Percentiles rank a stretch among this genome's conserved stretches.
These are phyloP conservation scores for Vigna unguiculata DNA, from an alignment of 306 rosid genomes.

Conservation along the genomic window DNA sequence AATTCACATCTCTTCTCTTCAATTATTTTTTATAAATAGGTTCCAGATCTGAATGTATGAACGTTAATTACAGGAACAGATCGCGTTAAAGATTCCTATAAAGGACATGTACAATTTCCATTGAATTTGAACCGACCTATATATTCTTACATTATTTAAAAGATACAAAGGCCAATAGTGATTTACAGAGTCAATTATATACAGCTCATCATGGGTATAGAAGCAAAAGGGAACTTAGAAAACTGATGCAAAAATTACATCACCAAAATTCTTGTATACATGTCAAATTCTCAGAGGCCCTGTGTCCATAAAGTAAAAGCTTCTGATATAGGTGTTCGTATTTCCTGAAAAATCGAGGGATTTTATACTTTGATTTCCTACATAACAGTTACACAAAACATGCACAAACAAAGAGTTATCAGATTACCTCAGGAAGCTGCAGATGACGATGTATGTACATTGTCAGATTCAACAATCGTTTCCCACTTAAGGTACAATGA, in stretches of 20 bases:
- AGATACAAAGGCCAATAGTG: constrained; percentile 22
- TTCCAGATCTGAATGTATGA: too few relatives aligned
- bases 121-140: constrained; percentile 29
- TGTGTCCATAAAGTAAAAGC: constrained; percentile 49
- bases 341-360: constrained; percentile 59
- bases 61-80: too few relatives aligned
- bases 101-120: constrained; percentile 48
- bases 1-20: too few relatives aligned
- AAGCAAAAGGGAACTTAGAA: not conserved
- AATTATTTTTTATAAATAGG: too few relatives aligned
- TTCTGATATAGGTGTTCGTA: constrained; percentile 69
- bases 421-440: constrained; percentile 70
- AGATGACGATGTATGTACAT: constrained; percentile 51
- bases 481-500: constrained; percentile 59
- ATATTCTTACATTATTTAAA: constrained; percentile 41
- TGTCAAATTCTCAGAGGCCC: constrained; percentile 33
- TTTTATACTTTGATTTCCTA: constrained; percentile 22
- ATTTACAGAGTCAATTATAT: constrained; percentile 51
- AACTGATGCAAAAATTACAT: constrained; percentile 26
- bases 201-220: constrained; percentile 14
- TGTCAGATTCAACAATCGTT: constrained; percentile 57
- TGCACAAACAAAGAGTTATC: constrained; percentile 29
- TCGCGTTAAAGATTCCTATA: not conserved
- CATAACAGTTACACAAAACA: constrained; percentile 28
- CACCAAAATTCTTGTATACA: constrained; percentile 23